These are phyloP conservation scores for Prunus davidiana DNA, from an alignment of 306 rosid genomes.

Conservation along the genomic window DNA sequence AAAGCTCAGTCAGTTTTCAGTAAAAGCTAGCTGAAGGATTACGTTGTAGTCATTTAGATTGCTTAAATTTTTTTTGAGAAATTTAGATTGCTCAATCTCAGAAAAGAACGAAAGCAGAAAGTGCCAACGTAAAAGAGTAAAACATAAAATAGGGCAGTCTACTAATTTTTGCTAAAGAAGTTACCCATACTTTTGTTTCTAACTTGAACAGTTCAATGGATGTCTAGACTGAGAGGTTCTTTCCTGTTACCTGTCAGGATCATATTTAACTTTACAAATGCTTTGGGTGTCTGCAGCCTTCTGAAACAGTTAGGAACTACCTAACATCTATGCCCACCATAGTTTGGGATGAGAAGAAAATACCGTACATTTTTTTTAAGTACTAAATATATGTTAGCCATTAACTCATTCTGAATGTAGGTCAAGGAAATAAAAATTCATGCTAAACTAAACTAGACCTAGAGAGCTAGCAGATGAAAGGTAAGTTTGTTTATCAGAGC, in stretches of 20 bases:
- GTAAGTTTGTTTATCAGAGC: background rate
- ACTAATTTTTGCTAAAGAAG: background rate
- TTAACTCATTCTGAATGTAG: background rate
- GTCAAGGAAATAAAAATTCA: background rate
- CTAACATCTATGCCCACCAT: background rate
- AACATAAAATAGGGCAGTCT: background rate
- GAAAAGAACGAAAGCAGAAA: background rate
- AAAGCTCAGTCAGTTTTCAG: slow-evolving; percentile 1
- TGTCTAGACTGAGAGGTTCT: background rate
- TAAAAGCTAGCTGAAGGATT: background rate
- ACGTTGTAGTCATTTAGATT: background rate
- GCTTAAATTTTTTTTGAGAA: background rate
- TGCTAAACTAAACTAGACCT: background rate
- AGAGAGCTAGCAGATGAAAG: background rate
- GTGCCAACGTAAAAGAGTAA: background rate
- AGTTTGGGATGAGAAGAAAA: background rate
- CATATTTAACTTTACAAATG: background rate
- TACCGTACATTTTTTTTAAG: background rate
- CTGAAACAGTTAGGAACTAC: background rate
- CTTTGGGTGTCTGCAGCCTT: background rate
- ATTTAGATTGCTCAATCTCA: background rate
- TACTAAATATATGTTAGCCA: background rate
- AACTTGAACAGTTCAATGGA: background rate
- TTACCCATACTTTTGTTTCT: no score
- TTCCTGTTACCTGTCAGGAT: background rate